Evolutionary conservation across 2,329 filamentous ascomycete species (phyloP).

Genomic region (Pseudovirgaria hyperparasitica): DNA sequence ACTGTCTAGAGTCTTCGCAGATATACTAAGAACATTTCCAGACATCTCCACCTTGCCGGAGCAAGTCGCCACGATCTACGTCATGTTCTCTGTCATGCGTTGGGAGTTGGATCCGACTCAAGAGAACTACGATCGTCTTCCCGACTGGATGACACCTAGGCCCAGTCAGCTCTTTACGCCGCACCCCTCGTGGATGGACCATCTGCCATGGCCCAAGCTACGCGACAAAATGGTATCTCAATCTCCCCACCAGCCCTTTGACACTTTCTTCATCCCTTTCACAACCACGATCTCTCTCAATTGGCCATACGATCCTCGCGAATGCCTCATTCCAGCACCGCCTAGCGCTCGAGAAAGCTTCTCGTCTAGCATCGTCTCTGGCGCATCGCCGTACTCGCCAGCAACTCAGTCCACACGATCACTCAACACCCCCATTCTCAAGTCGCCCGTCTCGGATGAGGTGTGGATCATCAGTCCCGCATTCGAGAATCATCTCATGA

Average conservation of each 20-base stretch:
- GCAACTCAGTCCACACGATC: slow-evolving; percentile 18
- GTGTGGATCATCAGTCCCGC: slow-evolving; percentile 74
- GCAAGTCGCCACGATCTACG: slow-evolving; percentile 67
- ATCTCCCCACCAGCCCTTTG: slow-evolving; percentile 51
- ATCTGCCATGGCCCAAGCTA: slow-evolving; percentile 67
- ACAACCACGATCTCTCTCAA: slow-evolving; percentile 65
- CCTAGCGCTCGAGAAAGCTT: slow-evolving; percentile 10
- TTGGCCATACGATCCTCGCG: slow-evolving; percentile 69
- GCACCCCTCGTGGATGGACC: slow-evolving; percentile 74
- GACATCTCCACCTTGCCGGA: slow-evolving; percentile 68
- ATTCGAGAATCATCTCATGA: slow-evolving; percentile 67
- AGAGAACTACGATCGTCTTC: slow-evolving; percentile 68
- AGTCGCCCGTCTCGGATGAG: slow-evolving; percentile 25
- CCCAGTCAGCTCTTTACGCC: slow-evolving; percentile 51
- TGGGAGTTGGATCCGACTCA: slow-evolving; percentile 72
- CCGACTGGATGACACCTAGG: slow-evolving; percentile 57
- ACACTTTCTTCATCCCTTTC: slow-evolving; percentile 74
- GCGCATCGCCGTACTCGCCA: slow-evolving; percentile 16
- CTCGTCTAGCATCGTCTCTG: slow-evolving; percentile 9
- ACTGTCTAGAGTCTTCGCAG: slow-evolving; percentile 72
- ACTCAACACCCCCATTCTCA: slow-evolving; percentile 12
- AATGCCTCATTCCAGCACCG: slow-evolving; percentile 46
- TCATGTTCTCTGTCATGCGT: slow-evolving; percentile 73
- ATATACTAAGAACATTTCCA: slow-evolving; percentile 74
- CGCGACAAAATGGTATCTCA: slow-evolving; percentile 50